Evolutionary conservation across 169 alveolate species (phyloP).

Genomic region (Sarcocystis neurona): DNA sequence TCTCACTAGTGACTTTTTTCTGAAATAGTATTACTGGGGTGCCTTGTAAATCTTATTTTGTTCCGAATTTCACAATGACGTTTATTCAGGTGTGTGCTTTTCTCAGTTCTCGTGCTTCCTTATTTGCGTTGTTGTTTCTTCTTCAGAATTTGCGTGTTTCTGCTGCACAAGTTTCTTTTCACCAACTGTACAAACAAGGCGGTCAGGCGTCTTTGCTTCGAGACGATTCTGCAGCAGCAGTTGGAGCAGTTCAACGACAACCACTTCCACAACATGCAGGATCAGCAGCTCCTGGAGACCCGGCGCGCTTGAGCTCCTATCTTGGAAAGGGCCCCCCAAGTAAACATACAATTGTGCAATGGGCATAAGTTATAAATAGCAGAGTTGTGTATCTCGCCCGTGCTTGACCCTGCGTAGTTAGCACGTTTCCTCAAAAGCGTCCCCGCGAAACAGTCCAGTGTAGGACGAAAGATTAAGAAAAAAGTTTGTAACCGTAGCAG

Average conservation of each 20-base stretch:
- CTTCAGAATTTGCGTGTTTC: no score
- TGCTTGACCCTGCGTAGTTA: no score
- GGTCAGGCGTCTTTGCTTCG: not conserved
- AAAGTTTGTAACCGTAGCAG: no score
- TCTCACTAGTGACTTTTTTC: not conserved
- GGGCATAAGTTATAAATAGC: no score
- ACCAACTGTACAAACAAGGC: conserved; percentile 23
- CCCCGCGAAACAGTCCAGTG: no score
- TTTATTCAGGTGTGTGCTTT: not conserved
- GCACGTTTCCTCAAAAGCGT: no score
- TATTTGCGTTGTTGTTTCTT: no score
- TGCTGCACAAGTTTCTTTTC: conserved; percentile 6
- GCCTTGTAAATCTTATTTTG: not conserved
- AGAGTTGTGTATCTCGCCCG: no score
- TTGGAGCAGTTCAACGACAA: not conserved
- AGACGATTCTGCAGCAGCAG: not conserved
- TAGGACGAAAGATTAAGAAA: no score
- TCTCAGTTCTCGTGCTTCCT: not conserved
- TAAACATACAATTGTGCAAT: no score
- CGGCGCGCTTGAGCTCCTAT: no score
- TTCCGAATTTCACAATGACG: not conserved
- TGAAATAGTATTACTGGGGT: not conserved
- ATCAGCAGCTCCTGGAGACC: not conserved
- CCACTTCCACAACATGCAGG: not conserved
- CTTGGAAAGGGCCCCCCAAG: no score